Evolutionary conservation across 2,329 filamentous ascomycete genomes (phyloP).

Genomic region (Diplodia corticola): DNA sequence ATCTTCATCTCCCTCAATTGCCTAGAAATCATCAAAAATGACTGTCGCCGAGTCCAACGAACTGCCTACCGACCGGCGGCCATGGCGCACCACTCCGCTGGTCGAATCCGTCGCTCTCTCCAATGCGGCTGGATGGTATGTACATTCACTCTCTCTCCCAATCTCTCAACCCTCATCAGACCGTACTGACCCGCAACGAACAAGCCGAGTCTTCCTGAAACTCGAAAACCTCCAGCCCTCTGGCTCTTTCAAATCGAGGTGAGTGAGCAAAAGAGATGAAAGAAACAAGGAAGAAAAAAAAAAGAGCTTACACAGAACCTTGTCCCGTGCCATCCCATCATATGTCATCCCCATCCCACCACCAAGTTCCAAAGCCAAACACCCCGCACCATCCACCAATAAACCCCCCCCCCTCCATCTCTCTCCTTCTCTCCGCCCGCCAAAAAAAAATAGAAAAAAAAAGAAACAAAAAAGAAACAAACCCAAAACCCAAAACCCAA

Average conservation of each 20-base stretch:
- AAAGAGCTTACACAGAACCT: background rate
- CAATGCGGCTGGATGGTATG: slow-evolving; percentile 69
- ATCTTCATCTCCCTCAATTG: background rate
- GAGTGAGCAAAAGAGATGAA: background rate
- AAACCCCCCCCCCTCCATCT: too few species aligned
- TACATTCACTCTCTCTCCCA: slow-evolving; percentile 8
- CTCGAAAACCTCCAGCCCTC: slow-evolving; percentile 82
- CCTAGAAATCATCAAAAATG: background rate
- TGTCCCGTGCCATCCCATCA: too few species aligned
- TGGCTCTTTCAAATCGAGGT: slow-evolving; percentile 76
- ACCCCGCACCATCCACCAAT: too few species aligned
- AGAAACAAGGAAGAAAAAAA: background rate
- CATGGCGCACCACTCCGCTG: slow-evolving; percentile 73
- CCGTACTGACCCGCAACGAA: background rate
- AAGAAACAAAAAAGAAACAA: background rate
- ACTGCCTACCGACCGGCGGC: slow-evolving; percentile 33
- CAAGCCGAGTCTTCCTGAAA: slow-evolving; percentile 78
- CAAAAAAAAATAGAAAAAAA: too few species aligned
- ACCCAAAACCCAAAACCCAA: background rate
- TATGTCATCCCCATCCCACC: too few species aligned
- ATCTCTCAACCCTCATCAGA: background rate
- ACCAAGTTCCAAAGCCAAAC: too few species aligned
- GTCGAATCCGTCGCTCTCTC: slow-evolving; percentile 68
- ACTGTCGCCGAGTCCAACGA: background rate
- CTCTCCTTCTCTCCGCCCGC: too few species aligned